Evolutionary conservation across 2,329 filamentous ascomycete species (phyloP), one percentile per base, ranked within the genome.

Genomic region (Dothistroma pini): DNA sequence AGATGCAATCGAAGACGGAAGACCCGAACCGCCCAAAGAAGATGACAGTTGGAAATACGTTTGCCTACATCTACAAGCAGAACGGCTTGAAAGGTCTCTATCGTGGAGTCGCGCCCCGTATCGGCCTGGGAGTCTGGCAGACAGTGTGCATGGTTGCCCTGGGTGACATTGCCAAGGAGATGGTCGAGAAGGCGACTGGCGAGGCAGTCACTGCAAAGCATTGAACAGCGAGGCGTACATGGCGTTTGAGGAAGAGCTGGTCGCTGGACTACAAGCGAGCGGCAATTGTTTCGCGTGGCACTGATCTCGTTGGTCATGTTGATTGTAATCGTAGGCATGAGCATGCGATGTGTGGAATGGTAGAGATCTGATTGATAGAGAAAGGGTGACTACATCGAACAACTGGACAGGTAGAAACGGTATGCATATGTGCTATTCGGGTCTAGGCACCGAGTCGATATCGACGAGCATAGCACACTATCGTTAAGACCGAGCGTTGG

Each of bases 81-180:
- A 97, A 96, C 78, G 95, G 95, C 63, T 53, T 97, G 74, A 89
- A 87, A 82, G 95, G 95, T 74, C 83, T 99, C 68, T 99, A 99
- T 84, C 91, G 95, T 75, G 95, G 95, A 75, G 93, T 99, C 66
- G 84, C 91, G 69, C 95, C 95, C 71, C 89, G 95, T 77, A 93
- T 99, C 76, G 93, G 93, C 70, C 87, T 99, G 67, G 89, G 95
- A 75, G 86, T 99, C 81, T 99, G 95, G 95, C 95, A 99, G 85
- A 99, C 95, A 65, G 89, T 99, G 74, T 99, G 95, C 85, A 99
- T 99, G 95, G 95, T 99, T 80, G 95, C 93, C 74, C 84, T 97
- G 78, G 95, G 95, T 80, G 95, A 97, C 81, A 85, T 85, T 74
- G 85, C 85, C 64, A 88, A 88, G 75, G 85, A 88, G 70, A 78